Conservation (phyloP, 805 yeast species). For the Pichia cephalocereana region DNA sequence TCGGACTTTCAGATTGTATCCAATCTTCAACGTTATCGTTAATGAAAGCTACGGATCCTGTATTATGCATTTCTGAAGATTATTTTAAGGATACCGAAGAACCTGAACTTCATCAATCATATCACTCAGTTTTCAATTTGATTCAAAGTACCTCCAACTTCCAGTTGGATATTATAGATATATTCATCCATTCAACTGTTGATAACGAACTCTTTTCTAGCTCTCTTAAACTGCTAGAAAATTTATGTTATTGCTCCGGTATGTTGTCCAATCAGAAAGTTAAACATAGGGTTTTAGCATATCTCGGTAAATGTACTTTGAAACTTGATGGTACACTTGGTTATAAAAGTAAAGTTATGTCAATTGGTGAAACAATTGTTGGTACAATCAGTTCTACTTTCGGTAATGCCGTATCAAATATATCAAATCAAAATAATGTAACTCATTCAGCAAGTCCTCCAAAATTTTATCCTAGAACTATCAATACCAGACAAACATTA, state of each 20-base stretch:
- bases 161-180: slow-evolving; percentile 36
- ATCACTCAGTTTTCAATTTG: slow-evolving; percentile 17
- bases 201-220: slow-evolving; percentile 64
- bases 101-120: slow-evolving; percentile 8
- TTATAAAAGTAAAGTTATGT: slow-evolving; percentile 28
- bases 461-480: slow-evolving; percentile 31
- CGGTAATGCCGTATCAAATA: slow-evolving; percentile 28
- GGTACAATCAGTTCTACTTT: slow-evolving; percentile 40
- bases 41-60: slow-evolving; percentile 5
- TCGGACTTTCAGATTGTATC: slow-evolving; percentile 58
- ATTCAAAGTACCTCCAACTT: slow-evolving; percentile 29
- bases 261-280: slow-evolving; percentile 47
- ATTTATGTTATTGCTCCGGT: slow-evolving; percentile 76
- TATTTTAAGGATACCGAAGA: slow-evolving; percentile 11
- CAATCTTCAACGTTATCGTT: slow-evolving; percentile 41
- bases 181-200: slow-evolving; percentile 53
- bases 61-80: neutral
- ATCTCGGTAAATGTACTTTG: slow-evolving; percentile 38
- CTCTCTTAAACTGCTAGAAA: slow-evolving; percentile 66
- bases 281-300: slow-evolving; percentile 47
- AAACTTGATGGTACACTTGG: slow-evolving; percentile 28
- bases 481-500: slow-evolving; percentile 61
- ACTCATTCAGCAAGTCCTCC: slow-evolving; percentile 1
- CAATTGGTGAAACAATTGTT: slow-evolving; percentile 43
- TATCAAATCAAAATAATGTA: slow-evolving; percentile 8